Evolutionary conservation across 2,329 filamentous ascomycete genomes (phyloP).

Genomic region (Hymenoscyphus occultus): DNA sequence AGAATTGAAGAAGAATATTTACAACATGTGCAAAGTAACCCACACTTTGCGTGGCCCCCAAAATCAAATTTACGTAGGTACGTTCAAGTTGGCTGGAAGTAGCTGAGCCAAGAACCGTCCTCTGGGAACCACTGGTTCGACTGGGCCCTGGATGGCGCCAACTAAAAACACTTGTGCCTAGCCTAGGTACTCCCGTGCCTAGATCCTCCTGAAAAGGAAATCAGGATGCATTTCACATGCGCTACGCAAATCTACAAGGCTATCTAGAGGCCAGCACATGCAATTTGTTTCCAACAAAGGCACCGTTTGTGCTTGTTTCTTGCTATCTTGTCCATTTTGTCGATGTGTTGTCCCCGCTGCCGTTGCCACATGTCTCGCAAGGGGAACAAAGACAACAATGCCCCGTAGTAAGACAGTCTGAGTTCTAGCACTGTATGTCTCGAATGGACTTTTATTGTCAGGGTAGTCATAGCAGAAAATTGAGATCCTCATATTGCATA

Average conservation of each 20-base stretch:
- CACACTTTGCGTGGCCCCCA: too few species aligned
- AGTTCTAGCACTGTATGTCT: neutral
- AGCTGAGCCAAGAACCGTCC: neutral
- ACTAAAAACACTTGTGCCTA: neutral
- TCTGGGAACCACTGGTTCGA: neutral
- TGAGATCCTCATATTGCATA: neutral
- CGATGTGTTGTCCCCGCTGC: neutral
- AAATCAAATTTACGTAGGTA: too few species aligned
- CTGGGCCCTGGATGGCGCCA: neutral
- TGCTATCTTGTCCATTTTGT: neutral
- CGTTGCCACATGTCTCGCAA: neutral
- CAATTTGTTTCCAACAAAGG: neutral
- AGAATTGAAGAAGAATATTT: too few species aligned
- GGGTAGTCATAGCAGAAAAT: neutral
- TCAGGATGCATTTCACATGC: neutral
- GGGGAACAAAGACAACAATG: conserved; percentile 3
- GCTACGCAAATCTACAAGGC: neutral
- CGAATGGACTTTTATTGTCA: neutral
- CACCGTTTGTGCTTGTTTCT: neutral
- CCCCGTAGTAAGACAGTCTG: neutral
- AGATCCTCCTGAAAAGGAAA: too few species aligned
- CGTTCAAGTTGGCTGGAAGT: neutral
- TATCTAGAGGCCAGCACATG: neutral
- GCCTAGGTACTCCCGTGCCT: too few species aligned
- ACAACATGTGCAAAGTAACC: too few species aligned